A percentile compares a stretch with the other conserved stretches of the same genome.
Evolutionary conservation across 257 asterid genomes (phyloP).

Genomic region (Mentha longifolia): DNA sequence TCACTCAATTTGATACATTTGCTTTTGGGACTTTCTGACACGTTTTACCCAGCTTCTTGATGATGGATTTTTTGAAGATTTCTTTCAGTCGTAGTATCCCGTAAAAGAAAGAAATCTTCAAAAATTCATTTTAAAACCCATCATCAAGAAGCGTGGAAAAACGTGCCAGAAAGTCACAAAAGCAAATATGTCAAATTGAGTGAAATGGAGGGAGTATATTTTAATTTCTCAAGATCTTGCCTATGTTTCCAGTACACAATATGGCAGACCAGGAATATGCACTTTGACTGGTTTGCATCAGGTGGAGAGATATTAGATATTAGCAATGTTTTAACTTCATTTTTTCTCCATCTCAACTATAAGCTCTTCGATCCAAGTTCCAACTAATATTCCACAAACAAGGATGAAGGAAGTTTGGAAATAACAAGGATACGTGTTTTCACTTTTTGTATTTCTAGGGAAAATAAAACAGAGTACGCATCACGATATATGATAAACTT

Average conservation of each 20-base stretch:
- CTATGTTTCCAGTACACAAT: neutral
- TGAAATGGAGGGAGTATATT: too few relatives aligned
- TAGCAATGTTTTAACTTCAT: neutral
- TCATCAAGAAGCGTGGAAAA: too few relatives aligned
- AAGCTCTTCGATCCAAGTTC: neutral
- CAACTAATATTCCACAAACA: neutral
- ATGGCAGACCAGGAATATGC: neutral
- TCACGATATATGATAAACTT: neutral
- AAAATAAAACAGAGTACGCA: neutral
- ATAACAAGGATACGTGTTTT: neutral
- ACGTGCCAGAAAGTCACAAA: too few relatives aligned
- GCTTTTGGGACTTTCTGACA: too few relatives aligned
- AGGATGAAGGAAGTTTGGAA: slow-evolving; percentile 10
- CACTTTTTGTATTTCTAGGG: neutral
- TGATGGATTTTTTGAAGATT: too few relatives aligned
- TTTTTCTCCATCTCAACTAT: neutral
- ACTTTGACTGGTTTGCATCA: neutral
- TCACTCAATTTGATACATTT: too few relatives aligned
- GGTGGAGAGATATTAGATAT: neutral
- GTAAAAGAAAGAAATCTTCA: too few relatives aligned
- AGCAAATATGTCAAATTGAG: too few relatives aligned
- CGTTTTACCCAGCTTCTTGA: too few relatives aligned
- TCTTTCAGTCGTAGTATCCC: too few relatives aligned
- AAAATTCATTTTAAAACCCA: too few relatives aligned
- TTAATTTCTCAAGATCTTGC: slow-evolving; percentile 1